Percentiles rank a stretch among this genome's conserved stretches.
These are phyloP conservation scores for Yamadazyma buinensis DNA, from an alignment of 1,139 yeast genomes.

Conservation along the genomic window DNA sequence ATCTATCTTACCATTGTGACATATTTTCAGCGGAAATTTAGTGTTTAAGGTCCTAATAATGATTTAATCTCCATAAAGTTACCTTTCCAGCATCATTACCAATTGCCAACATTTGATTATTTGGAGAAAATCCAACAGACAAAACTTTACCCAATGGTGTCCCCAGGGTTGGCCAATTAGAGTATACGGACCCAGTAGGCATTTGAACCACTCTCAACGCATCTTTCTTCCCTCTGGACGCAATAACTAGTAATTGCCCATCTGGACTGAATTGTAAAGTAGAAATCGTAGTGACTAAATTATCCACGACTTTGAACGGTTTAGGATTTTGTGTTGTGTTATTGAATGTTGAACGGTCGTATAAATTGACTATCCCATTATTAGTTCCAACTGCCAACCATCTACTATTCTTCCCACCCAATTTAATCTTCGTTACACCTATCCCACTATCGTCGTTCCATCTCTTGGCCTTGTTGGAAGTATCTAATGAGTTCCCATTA, in stretches of 20 bases:
- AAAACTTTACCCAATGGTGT: conserved; percentile 96
- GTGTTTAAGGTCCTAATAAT: conserved; percentile 58
- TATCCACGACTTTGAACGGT: conserved; percentile 66
- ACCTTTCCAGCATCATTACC: conserved; percentile 92
- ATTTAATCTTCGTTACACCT: conserved; percentile 71
- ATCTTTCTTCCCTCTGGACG: conserved; percentile 83
- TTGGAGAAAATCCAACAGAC: conserved; percentile 75
- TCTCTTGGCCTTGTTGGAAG: conserved; percentile 38
- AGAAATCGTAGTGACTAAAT: conserved; percentile 78
- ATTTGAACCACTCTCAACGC: conserved; percentile 83
- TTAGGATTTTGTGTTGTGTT: conserved; percentile 8
- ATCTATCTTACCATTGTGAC: too few species aligned
- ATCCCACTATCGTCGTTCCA: conserved; percentile 91
- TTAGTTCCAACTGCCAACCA: conserved; percentile 89
- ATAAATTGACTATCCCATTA: conserved; percentile 86
- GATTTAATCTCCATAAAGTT: conserved; percentile 85
- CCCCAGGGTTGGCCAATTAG: conserved; percentile 96
- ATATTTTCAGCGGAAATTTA: too few species aligned
- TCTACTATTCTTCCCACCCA: conserved; percentile 76
- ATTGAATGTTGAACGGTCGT: conserved; percentile 49
- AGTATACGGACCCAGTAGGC: conserved; percentile 81
- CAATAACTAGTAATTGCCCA: conserved; percentile 84
- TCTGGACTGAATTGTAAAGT: conserved; percentile 74
- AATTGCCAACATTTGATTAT: conserved; percentile 76
- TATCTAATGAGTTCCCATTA: conserved; percentile 4